Evolutionary conservation across 208 protist genomes (phyloP), one percentile per base, ranked within the genome.

Genomic region (Trichomonas gallinae): DNA sequence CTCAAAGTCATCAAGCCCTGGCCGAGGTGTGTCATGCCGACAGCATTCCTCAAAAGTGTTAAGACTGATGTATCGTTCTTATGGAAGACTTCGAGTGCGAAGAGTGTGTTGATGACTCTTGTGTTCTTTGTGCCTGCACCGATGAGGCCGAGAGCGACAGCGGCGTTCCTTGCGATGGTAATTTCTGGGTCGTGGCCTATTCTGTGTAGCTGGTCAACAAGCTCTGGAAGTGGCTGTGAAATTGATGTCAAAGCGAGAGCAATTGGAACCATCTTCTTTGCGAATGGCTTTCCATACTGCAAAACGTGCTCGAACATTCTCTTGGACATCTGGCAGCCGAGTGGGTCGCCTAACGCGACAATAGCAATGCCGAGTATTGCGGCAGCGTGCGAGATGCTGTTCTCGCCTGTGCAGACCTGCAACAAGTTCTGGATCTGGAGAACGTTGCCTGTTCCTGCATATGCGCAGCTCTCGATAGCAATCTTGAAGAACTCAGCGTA

Each of bases 371-470:
- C 99, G 8, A 99, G 97, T 49, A 99, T 98, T 13, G 99, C 99
- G 0, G 99, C 98, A n/a, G 98, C 98, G 87, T 98, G 97, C n/a
- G 51, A 42, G 8, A 96, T 89, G 3, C 1, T 36, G n/a, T 96
- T 42, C 9, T 96, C 96, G 45, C 40, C 87, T 40, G 38, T 83
- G 51, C 87, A 93, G 17, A 97, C 31, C 3, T 31, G 45, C 6
- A 97, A 85, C 34, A 97, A 58, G 26, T 97, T 89, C 72, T 97
- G 97, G 34, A 97, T 98, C 63, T 99, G 98, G 8, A 99, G 97
- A 17, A 99, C 99, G 97, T 99, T 99, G 72, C 99, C 99, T 9
- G 99, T 99, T 17, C 98, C 99, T 21, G 99, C 99, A 97, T 99
- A 99, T 2, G 99, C 99, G 96, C 99, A 99, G 46, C 98, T 98